Evolutionary conservation across 352 stramenopile species (phyloP), one percentile per base, ranked within the genome.

Genomic region (Thalassiosira oceanica): DNA sequence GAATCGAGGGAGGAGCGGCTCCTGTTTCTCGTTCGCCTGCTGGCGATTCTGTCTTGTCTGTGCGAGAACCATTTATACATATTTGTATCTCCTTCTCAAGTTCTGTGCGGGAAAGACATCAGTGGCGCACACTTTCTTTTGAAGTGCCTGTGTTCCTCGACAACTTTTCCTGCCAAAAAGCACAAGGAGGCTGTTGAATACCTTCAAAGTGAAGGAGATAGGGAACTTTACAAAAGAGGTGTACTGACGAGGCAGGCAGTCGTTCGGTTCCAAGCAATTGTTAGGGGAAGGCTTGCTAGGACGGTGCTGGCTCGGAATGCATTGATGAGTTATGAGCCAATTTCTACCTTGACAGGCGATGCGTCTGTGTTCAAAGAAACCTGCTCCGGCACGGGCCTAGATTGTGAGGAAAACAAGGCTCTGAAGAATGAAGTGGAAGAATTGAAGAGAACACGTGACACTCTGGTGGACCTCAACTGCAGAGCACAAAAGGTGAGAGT

Each of bases 41-140:
- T 74, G 16, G 26, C 64, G 18, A 1, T 74, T 1, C 49, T 68
- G 10, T 69, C 64, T 7, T 10, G 27, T 39, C 28, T 57, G 15
- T 49, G 10, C 26, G 55, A 44, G 35, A 51, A 46, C 18, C 36
- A 42, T 26, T 39, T 50, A 28, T 54, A 74, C 52, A 39, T 74
- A 3, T 74, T 53, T 6, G 28, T 69, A 36, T 57, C 56, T 31
- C 64, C 64, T 41, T 18, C 49, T 3, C 53, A 63, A 18, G 41
- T 74, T 39, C 48, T 69, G 36, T 69, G 41, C 26, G 56, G 64
- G 26, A 45, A 61, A 52, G 55, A 69, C 57, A 42, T 53, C 6
- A 36, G 50, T 26, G 28, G 61, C 64, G 16, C 48, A 69, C 33
- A 4, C 16, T 35, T 62, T 74, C 7, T 20, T 74, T 13, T 33